Evolutionary conservation across 2,329 filamentous ascomycete species (phyloP).

Genomic region (Paraconiothyrium sp.): DNA sequence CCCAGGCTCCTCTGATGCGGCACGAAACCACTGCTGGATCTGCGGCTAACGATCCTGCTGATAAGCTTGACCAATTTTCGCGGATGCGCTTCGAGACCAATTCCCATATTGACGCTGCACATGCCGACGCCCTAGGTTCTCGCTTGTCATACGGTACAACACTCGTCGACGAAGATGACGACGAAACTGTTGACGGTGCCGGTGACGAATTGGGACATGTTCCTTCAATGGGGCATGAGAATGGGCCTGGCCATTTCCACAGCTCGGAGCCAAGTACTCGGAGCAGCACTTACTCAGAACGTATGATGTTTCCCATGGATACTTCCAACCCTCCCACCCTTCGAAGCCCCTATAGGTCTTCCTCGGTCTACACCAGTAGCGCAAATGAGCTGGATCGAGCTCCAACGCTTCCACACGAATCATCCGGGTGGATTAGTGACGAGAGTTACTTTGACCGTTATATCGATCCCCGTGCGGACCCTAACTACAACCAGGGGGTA

Average conservation of each 20-base stretch:
- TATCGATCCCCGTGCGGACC: neutral
- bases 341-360: neutral
- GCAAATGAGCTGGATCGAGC: conserved; percentile 5
- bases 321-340: neutral
- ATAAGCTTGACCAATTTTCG: neutral
- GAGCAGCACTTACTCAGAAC: neutral
- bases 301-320: neutral
- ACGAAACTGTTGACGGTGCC: neutral
- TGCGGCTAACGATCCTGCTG: too few species aligned
- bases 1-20: neutral
- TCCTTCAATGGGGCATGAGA: neutral
- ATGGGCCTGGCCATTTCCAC: neutral
- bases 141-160: neutral
- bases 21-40: neutral
- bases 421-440: neutral
- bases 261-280: neutral
- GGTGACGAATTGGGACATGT: neutral
- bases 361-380: conserved; percentile 1
- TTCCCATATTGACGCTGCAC: neutral
- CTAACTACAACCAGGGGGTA: neutral
- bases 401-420: neutral
- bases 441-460: neutral
- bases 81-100: neutral
- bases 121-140: neutral
- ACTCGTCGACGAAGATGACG: neutral